Evolutionary conservation across 306 rosid species (phyloP), one percentile per base, ranked within the genome.

Genomic region (Pterocarpus santalinus): DNA sequence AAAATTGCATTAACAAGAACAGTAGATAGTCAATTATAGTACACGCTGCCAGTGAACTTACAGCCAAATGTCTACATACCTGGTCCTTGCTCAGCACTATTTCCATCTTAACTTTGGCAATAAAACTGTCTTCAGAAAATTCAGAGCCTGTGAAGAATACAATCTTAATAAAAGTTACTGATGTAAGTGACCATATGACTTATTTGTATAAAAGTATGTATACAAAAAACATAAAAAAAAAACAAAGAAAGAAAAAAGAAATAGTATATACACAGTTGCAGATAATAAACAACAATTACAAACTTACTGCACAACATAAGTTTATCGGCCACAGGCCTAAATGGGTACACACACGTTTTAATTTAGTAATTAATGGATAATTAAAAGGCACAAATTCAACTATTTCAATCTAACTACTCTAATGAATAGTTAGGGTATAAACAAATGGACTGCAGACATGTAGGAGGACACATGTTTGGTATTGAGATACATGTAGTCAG

Each of bases 71-170:
- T 81, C 77, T 34, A 64, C 72, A 62, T 74, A 95, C 97, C 98
- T 93, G 98, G 67, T 93, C 91, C 73, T 90, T 91, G 72, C 61
- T 80, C 80, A 93, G 91, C 66, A 95, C 99, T 77, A 95, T 90
- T 89, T 95, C 99, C 94, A 95, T 87, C 87, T 95, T 95, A 77
- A 95, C 94, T 90, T 95, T 93, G 83, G 91, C 89, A 15, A 95
- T 89, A 90, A 91, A 91, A 17, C 84, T 93, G 87, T 86, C 97
- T 82, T 90, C 96, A 28, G 90, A 86, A 88, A 95, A 95, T 83
- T 95, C 99, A 63, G 98, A 93, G 75, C 98, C 97, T 89, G 76
- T 44, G 73, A 72, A 62, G 79, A 68, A 87, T 39, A 62, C 34
- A 72, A 30, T 66, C 41, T 75, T 49, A 65, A 69, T 63, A 64